Percentiles rank a stretch among this genome's conserved stretches.
Evolutionary conservation across 331 rosid species (phyloP).

Genomic region (Erythrophleum ivorense): DNA sequence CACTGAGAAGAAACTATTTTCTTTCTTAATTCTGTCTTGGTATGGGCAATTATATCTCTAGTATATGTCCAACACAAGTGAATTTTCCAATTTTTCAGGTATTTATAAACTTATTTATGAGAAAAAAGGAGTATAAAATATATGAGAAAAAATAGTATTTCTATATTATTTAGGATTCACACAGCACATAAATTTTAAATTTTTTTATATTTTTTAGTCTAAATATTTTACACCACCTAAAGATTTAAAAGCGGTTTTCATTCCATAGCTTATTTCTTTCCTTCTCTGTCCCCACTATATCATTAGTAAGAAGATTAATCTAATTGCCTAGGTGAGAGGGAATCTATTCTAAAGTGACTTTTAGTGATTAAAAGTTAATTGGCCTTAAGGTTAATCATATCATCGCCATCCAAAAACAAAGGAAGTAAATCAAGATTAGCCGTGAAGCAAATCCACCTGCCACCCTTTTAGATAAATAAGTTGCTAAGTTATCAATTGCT

Average conservation of each 20-base stretch:
- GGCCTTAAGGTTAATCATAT: conserved; percentile 38
- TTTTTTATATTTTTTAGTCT: background rate
- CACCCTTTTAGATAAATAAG: conserved; percentile 34
- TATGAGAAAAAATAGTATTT: background rate
- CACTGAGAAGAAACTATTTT: background rate
- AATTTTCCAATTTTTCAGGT: background rate
- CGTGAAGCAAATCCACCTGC: conserved; percentile 38
- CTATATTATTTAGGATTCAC: background rate
- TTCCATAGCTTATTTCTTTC: background rate
- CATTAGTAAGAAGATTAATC: background rate
- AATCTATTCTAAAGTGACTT: conserved; percentile 32
- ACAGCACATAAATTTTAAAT: background rate
- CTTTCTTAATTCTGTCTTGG: background rate
- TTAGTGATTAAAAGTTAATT: conserved; percentile 17
- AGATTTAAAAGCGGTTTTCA: background rate
- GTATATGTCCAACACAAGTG: background rate
- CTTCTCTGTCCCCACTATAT: background rate
- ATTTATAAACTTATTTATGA: background rate
- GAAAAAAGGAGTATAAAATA: background rate
- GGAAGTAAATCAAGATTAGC: conserved; percentile 35
- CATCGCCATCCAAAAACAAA: conserved; percentile 27
- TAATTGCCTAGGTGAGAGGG: conserved; percentile 13
- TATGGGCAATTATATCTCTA: background rate
- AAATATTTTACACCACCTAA: background rate
- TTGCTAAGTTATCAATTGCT: conserved; percentile 26